Evolutionary conservation across 1,139 yeast genomes (phyloP).

Genomic region (Magnusiomyces magnusii): DNA sequence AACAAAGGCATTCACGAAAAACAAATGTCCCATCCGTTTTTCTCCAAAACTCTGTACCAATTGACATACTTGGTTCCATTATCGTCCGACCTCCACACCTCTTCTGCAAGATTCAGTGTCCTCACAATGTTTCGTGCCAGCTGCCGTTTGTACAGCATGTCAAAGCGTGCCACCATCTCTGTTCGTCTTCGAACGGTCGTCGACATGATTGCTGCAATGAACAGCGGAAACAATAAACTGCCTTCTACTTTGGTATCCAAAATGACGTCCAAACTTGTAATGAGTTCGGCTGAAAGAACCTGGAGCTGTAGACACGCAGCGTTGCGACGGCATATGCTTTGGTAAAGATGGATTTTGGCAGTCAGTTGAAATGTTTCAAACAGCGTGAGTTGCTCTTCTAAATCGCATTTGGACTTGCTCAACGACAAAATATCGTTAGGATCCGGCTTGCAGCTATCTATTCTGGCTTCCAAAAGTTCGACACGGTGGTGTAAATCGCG

Average conservation of each 20-base stretch:
- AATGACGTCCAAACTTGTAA: slow-evolving; percentile 52
- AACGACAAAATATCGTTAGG: slow-evolving; percentile 42
- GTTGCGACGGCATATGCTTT: slow-evolving; percentile 51
- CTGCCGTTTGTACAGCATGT: slow-evolving; percentile 50
- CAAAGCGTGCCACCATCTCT: slow-evolving; percentile 47
- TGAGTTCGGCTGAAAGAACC: slow-evolving; percentile 46
- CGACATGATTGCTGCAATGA: slow-evolving; percentile 68
- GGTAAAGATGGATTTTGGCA: slow-evolving; percentile 59
- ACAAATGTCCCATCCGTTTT: slow-evolving; percentile 69
- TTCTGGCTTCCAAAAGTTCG: slow-evolving; percentile 41
- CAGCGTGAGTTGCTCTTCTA: slow-evolving; percentile 58
- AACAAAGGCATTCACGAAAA: slow-evolving; percentile 44
- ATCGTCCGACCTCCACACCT: slow-evolving; percentile 47
- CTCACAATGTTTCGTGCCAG: slow-evolving; percentile 61
- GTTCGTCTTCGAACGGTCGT: slow-evolving; percentile 40
- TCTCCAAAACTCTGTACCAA: slow-evolving; percentile 61
- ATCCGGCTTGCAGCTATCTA: slow-evolving; percentile 50
- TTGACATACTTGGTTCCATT: slow-evolving; percentile 46
- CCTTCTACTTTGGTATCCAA: slow-evolving; percentile 65
- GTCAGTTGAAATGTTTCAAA: slow-evolving; percentile 69
- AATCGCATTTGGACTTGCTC: slow-evolving; percentile 40
- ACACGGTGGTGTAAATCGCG: slow-evolving; percentile 30
- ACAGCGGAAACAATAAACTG: slow-evolving; percentile 65
- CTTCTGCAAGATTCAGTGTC: slow-evolving; percentile 51
- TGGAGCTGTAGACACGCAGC: slow-evolving; percentile 62